phyloP scores from a whole-genome alignment of 306 rosid species.

The Urtica urens region DNA sequence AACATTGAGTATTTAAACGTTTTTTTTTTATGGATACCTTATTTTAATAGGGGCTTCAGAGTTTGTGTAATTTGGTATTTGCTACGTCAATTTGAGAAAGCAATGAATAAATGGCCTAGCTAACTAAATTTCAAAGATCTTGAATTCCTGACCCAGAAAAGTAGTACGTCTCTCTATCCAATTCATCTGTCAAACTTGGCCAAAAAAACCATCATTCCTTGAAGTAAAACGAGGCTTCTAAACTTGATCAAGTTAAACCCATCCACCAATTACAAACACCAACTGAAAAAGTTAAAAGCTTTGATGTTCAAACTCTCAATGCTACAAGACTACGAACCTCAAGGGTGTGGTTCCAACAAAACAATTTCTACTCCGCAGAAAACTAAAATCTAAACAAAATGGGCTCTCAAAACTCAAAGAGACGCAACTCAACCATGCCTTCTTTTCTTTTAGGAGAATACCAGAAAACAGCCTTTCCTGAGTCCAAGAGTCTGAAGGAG shows the following conservation, averaged over 20 bases:
- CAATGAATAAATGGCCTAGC: too few species aligned
- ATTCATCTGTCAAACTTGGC: too few species aligned
- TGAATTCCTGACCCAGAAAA: too few species aligned
- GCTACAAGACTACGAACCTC: neutral
- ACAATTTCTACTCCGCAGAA: neutral
- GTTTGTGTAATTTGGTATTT: too few species aligned
- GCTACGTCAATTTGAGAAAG: too few species aligned
- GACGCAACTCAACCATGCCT: conserved; percentile 80
- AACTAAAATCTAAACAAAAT: neutral
- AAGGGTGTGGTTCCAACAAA: conserved; percentile 8
- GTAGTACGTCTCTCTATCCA: too few species aligned
- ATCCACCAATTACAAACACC: neutral
- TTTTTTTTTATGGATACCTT: too few species aligned
- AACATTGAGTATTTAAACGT: too few species aligned
- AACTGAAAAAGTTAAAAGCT: neutral
- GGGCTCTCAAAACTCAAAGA: conserved; percentile 48
- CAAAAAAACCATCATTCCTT: neutral
- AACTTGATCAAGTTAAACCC: neutral
- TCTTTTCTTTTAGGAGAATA: conserved; percentile 81
- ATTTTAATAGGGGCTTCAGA: too few species aligned
- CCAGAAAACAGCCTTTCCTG: conserved; percentile 89
- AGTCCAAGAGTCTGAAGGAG: conserved; percentile 42
- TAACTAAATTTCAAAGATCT: too few species aligned
- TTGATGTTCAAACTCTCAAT: neutral
- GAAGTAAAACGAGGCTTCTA: neutral